These are phyloP conservation scores for Rhizopogon salebrosus DNA, from an alignment of 768 basidiomycete species.

Conservation along the genomic window DNA sequence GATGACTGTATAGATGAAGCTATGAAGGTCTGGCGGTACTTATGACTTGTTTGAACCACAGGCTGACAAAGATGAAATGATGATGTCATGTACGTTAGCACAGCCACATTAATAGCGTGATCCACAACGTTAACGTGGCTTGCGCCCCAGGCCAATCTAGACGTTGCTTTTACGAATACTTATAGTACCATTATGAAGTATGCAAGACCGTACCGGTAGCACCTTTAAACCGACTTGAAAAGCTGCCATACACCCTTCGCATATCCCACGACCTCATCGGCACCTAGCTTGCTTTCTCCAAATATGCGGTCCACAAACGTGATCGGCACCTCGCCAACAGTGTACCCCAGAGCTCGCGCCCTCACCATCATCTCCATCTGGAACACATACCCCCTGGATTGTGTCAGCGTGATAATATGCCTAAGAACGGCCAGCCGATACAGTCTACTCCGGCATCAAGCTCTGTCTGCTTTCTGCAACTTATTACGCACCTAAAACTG, in stretches of 20 bases:
- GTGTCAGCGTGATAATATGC: constrained; percentile 79
- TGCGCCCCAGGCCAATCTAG: too few relatives aligned
- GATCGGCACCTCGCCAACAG: constrained; percentile 87
- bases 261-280: constrained; percentile 84
- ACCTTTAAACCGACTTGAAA: constrained; percentile 60
- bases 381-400: constrained; percentile 91
- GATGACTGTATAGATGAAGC: constrained; percentile 4
- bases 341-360: constrained; percentile 77
- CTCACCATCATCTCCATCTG: constrained; percentile 99
- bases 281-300: constrained; percentile 89
- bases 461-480: background rate
- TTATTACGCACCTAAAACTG: constrained; percentile 68
- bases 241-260: constrained; percentile 80
- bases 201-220: background rate
- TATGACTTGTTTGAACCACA: background rate
- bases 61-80: constrained; percentile 1
- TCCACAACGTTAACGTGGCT: too few relatives aligned
- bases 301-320: constrained; percentile 93
- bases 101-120: background rate
- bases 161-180: too few relatives aligned
- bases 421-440: constrained; percentile 74
- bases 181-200: too few relatives aligned
- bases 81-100: constrained; percentile 7
- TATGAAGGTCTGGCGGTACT: background rate
- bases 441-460: constrained; percentile 37